phyloP scores from a whole-genome alignment of 352 stramenopile genomes.

The Pseudoperonospora humuli region DNA sequence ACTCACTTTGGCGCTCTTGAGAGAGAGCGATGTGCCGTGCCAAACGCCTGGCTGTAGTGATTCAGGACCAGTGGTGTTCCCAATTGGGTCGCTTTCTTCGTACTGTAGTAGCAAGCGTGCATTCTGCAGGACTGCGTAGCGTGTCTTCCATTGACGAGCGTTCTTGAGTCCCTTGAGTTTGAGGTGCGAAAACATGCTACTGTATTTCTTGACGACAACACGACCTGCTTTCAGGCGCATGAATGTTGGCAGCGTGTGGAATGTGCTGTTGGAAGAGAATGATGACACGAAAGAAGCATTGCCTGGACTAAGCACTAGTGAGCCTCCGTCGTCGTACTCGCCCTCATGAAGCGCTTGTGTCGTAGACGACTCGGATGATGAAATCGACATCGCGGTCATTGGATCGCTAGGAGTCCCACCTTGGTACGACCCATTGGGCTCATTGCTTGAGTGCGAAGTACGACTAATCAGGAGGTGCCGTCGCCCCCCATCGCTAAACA shows the following conservation, averaged over 20 bases:
- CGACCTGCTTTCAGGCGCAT: constrained; percentile 51
- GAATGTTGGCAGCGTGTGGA: constrained; percentile 25
- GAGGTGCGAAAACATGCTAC: constrained; percentile 67
- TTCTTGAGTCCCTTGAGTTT: constrained; percentile 58
- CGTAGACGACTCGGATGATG: constrained; percentile 25
- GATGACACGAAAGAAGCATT: constrained; percentile 3
- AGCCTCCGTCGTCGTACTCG: constrained; percentile 15
- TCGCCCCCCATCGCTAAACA: not conserved
- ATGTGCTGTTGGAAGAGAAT: constrained; percentile 4
- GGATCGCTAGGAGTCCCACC: not conserved
- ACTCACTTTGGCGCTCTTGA: constrained; percentile 66
- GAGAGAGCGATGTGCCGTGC: constrained; percentile 54
- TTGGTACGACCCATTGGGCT: constrained; percentile 2
- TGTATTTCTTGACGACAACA: constrained; percentile 78
- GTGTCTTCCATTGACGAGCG: constrained; percentile 69
- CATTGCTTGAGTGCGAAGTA: constrained; percentile 25
- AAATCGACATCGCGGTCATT: constrained; percentile 10
- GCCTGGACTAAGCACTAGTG: not conserved
- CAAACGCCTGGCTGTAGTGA: constrained; percentile 20
- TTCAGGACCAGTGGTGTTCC: not conserved
- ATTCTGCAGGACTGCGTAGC: constrained; percentile 71
- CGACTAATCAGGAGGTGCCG: constrained; percentile 5
- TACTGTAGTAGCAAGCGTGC: constrained; percentile 60
- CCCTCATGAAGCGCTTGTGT: constrained; percentile 21
- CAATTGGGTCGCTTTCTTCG: constrained; percentile 37